phyloP scores from a whole-genome alignment of 1,284 basidiomycete genomes.

The Ganoderma lingzhi region DNA sequence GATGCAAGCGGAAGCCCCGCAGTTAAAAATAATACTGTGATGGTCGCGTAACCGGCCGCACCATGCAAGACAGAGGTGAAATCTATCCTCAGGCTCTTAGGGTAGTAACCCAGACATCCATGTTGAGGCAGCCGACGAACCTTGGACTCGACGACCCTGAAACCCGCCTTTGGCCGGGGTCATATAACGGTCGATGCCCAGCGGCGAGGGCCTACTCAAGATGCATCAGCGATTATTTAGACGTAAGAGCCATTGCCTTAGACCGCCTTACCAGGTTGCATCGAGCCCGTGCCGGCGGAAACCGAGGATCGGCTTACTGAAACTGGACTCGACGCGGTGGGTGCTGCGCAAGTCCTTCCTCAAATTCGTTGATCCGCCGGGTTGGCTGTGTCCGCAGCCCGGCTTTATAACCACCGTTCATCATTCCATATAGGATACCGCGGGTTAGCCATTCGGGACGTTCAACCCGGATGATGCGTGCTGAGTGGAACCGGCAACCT shows the following conservation, averaged over 20 bases:
- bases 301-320: background rate
- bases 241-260: background rate
- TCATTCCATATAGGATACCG: background rate
- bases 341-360: background rate
- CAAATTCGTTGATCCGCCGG: background rate
- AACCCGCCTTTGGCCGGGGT: background rate
- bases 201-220: too few relatives aligned
- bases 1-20: background rate
- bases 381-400: background rate
- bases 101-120: background rate
- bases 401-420: background rate
- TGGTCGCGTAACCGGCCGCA: background rate
- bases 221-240: background rate
- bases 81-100: background rate
- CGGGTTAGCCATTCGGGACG: background rate
- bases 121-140: background rate
- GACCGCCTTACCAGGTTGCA: background rate
- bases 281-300: background rate
- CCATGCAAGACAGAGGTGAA: background rate
- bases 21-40: background rate
- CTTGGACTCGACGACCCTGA: background rate
- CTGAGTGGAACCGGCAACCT: too few relatives aligned
- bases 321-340: background rate
- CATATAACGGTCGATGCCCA: background rate
- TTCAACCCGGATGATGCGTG: background rate